Base-by-base conservation (phyloP, 2,329 filamentous ascomycete genomes). In the Pezicula radicicola region DNA sequence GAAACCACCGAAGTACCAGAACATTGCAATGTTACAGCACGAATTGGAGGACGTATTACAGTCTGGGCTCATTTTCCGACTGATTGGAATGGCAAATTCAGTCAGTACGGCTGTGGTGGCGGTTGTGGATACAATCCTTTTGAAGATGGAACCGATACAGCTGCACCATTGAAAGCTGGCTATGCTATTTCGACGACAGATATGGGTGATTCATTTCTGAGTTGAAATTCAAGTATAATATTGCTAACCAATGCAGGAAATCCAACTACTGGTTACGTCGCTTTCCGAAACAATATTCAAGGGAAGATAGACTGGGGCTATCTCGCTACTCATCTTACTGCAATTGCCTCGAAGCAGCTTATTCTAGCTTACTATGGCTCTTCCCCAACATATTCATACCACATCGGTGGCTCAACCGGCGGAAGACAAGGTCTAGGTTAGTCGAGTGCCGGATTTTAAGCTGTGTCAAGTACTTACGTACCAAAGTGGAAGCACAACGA, bases 391-490 rank as follows among this genome's bases (percentile, higher is more conserved):
- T 69, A 64, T 50, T 70, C 65, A 2, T 71, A 71, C 50, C 70
- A 59, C 56, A 60, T 56, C 49, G 68, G 69, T 8, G 70, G 68
- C 50, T 68, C 66, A 19, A 66, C 62, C 15, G 69, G 68, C 28
- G 69, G 68, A n/a, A 49, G 68, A 21, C 68, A 70, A 51, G 68
- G 67, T 6, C 51, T 69, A 13, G 21, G 21, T 21, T 21, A 21
- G 21, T 21, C 21, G 5, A 5, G 3, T 21, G 5, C 3, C 3
- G 3, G 5, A 3, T 21, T 21, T 21, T 3, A 21, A 21, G 5
- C 21, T 21, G 5, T 3, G 21, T 21, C 21, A 21, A 21, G 3
- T 21, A 21, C 21, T 21, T 21, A 21, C 21, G 5, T 21, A 5
- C 21, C 21, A 5, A 3, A 21, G 67, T 65, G 59, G 39, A 60